Evolutionary conservation across 371 early-diverging fungal genomes (phyloP).

Genomic region (Entomophthora muscae): DNA sequence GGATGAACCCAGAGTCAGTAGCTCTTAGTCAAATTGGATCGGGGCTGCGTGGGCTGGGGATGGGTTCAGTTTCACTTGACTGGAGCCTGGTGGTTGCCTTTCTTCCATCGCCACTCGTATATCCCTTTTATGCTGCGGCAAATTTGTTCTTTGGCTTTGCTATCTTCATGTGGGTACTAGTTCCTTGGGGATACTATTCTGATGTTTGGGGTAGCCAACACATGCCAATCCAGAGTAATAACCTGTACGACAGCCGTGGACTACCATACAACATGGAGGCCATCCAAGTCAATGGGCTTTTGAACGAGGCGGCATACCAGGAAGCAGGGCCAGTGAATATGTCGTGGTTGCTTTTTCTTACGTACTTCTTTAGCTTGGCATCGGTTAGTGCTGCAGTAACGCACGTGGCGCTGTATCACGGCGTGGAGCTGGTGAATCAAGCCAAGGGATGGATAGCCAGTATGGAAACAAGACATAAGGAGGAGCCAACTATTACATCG

Average conservation of each 20-base stretch:
- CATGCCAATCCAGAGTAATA: constrained; percentile 31
- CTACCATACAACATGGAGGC: constrained; percentile 18
- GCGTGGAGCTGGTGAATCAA: constrained; percentile 18
- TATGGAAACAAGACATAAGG: constrained; percentile 26
- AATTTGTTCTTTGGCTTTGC: constrained; percentile 31
- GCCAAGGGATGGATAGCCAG: constrained; percentile 12
- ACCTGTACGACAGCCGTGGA: constrained; percentile 31
- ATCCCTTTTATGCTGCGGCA: constrained; percentile 18
- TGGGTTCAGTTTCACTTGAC: constrained; percentile 17
- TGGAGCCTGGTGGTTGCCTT: constrained; percentile 19
- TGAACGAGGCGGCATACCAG: constrained; percentile 37
- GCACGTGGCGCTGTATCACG: constrained; percentile 27
- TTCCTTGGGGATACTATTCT: constrained; percentile 37
- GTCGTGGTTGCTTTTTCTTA: constrained; percentile 30
- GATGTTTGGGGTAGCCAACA: constrained; percentile 34
- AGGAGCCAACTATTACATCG: constrained; percentile 26
- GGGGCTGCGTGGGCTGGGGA: constrained; percentile 21
- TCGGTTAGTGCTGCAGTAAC: constrained; percentile 29
- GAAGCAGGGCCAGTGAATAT: constrained; percentile 48
- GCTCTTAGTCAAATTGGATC: constrained; percentile 31
- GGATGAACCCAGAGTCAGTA: constrained; percentile 25
- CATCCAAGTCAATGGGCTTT: constrained; percentile 28
- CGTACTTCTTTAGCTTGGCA: constrained; percentile 15
- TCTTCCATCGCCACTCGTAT: constrained; percentile 14
- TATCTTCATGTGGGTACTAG: constrained; percentile 40